These are phyloP conservation scores for Globisporangium spiculum DNA, from an alignment of 352 stramenopile genomes.

Conservation along the genomic window DNA sequence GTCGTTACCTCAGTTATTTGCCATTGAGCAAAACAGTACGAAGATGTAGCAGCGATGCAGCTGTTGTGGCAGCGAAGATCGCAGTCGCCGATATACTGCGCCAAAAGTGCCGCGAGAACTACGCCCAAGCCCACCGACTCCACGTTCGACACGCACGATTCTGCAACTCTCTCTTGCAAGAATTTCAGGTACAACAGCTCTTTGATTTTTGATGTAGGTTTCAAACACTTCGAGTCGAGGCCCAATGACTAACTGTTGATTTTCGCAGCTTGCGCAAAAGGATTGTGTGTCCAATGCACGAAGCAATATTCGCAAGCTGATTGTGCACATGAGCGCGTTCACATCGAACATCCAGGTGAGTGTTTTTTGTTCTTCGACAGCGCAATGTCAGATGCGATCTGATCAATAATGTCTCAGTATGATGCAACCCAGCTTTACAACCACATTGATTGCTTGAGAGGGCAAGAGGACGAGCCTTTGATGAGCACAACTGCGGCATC, in stretches of 20 bases:
- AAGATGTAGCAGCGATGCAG: not conserved
- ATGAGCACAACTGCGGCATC: not conserved
- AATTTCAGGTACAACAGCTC: not conserved
- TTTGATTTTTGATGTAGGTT: not conserved
- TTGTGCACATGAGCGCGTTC: not conserved
- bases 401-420: not conserved
- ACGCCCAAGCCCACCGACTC: not conserved
- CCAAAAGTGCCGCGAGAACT: not conserved
- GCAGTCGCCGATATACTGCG: not conserved
- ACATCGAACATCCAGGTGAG: not conserved
- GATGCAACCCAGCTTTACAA: not conserved
- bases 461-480: not conserved
- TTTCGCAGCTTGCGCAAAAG: not conserved
- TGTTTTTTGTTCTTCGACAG: not conserved
- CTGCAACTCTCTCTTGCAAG: not conserved
- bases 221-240: not conserved
- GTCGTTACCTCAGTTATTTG: not conserved
- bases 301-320: not conserved
- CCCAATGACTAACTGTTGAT: not conserved
- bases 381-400: not conserved
- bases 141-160: not conserved
- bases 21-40: not conserved
- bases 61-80: not conserved
- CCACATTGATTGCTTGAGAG: not conserved
- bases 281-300: not conserved